phyloP scores from a whole-genome alignment of 2,329 filamentous ascomycete species.

The Trichoderma citrinoviride region DNA sequence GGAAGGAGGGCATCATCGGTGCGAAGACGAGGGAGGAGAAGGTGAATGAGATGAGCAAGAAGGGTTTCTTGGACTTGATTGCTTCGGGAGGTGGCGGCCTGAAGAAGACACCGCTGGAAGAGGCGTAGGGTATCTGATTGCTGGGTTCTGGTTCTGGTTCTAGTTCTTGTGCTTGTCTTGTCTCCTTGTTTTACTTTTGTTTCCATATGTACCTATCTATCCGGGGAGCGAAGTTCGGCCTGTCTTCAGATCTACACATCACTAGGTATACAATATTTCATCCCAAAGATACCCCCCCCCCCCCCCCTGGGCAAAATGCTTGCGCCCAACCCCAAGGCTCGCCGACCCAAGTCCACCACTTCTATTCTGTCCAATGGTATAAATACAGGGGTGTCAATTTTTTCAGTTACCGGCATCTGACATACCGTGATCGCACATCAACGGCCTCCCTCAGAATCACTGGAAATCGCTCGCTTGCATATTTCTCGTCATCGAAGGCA shows the following conservation, averaged over 20 bases:
- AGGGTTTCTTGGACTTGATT: slow-evolving; percentile 93
- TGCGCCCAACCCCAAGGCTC: slow-evolving; percentile 13
- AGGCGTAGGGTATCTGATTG: slow-evolving; percentile 38
- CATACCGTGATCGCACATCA: background rate
- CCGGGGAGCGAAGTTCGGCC: slow-evolving; percentile 22
- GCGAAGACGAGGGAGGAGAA: slow-evolving; percentile 79
- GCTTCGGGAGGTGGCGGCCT: slow-evolving; percentile 58
- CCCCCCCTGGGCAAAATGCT: slow-evolving; percentile 5
- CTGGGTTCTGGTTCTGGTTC: no score
- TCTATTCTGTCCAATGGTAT: slow-evolving; percentile 20
- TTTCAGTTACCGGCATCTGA: background rate
- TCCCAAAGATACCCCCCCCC: slow-evolving; percentile 20
- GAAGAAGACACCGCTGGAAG: slow-evolving; percentile 58
- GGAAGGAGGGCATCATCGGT: slow-evolving; percentile 73
- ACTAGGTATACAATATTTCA: slow-evolving; percentile 20
- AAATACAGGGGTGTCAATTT: slow-evolving; percentile 15
- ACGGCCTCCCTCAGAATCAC: slow-evolving; percentile 23
- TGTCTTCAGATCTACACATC: slow-evolving; percentile 19
- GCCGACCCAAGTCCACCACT: slow-evolving; percentile 5
- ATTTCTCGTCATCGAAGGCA: slow-evolving; percentile 94
- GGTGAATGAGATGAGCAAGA: slow-evolving; percentile 93
- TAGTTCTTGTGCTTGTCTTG: background rate
- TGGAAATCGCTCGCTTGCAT: slow-evolving; percentile 91
- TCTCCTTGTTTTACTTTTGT: background rate
- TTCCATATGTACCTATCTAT: slow-evolving; percentile 11